Base-by-base conservation (phyloP, 192 early-diverging fungal species). In the Dimargaris verticillata region DNA sequence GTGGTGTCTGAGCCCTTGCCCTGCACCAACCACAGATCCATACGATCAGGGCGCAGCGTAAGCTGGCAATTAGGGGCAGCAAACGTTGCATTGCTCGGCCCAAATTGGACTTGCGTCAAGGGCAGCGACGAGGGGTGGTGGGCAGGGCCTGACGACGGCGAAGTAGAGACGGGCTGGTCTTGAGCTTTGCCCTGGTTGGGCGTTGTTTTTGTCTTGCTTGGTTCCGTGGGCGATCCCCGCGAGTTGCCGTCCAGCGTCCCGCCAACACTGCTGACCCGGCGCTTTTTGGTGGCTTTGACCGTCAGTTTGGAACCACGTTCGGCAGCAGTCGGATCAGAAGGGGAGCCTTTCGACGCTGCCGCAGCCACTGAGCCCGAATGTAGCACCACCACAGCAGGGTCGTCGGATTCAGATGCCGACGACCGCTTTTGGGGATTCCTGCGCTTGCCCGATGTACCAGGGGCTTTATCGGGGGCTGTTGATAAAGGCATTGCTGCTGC, bases 41-140 rank as follows among this genome's bases (percentile, higher is more conserved):
- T 17, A 13, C 42, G 57, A 18, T 59, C 57, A 5, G 15, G 33
- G 4, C 6, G 20, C 41, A 43, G 5, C 33, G 38, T 44, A n/a
- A 59, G n/a, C 33, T n/a, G 17, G 42, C 57, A 59, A 10, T 44
- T 13, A 0, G 57, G 41, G 13, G 41, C 43, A 20, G 15, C 4
- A 44, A 59, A 59, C n/a, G 41, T 59, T 1, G 57, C 57, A 33
- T 59, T 59, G 42, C 25, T 28, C 0, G 57, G 57, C 3, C 57
- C 57, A 43, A 59, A 59, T 1, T 28, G 42, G 5, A 59, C 57
- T 59, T 43, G 38, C 14, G 25, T 38, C 42, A 59, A n/a, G 57
- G n/a, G 26, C 26, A 38, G 53, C 5, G 26, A 38, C 10, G 53
- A 45, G 17, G 47, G 20, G 47, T 20, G 47, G 47, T 17, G 20